A percentile compares a stretch with the other conserved stretches of the same genome.
These are phyloP conservation scores for Pseudisothecium myosuroides DNA, from an alignment of 225 moss, liverwort and hornwort genomes.

Conservation along the genomic window DNA sequence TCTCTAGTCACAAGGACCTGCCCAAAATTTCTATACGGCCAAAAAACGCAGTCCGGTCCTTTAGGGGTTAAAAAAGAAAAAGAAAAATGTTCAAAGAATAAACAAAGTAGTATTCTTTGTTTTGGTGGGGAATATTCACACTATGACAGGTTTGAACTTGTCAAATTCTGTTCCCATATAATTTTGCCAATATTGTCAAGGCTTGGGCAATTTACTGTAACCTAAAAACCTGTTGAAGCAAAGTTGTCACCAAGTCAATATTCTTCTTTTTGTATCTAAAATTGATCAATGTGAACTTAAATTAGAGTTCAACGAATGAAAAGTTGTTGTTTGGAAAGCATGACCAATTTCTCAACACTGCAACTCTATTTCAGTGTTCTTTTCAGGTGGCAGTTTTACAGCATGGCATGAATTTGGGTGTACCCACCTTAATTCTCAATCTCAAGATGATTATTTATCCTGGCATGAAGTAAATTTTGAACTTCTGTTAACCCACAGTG, in stretches of 20 bases:
- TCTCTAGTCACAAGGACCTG: too few species aligned
- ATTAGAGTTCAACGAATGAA: neutral
- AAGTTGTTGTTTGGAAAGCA: neutral
- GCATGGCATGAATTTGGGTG: too few species aligned
- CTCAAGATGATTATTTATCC: too few species aligned
- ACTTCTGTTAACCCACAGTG: neutral
- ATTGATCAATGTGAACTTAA: neutral
- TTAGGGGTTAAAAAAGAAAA: too few species aligned
- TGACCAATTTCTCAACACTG: neutral
- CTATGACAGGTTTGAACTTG: fast-evolving
- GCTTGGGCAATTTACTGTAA: neutral
- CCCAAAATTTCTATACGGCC: too few species aligned
- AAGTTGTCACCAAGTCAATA: neutral
- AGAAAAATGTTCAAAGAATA: neutral
- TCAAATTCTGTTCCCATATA: fast-evolving
- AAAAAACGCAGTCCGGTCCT: too few species aligned
- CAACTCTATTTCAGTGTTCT: neutral
- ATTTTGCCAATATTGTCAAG: neutral
- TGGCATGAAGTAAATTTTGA: neutral
- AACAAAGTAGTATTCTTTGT: neutral
- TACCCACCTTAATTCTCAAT: too few species aligned
- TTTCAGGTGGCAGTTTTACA: too few species aligned
- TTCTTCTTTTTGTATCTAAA: neutral
- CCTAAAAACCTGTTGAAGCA: neutral
- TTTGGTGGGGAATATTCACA: too few species aligned